These are phyloP conservation scores for Trichoderma endophyticum DNA, from an alignment of 2,329 filamentous ascomycete species.

Conservation along the genomic window DNA sequence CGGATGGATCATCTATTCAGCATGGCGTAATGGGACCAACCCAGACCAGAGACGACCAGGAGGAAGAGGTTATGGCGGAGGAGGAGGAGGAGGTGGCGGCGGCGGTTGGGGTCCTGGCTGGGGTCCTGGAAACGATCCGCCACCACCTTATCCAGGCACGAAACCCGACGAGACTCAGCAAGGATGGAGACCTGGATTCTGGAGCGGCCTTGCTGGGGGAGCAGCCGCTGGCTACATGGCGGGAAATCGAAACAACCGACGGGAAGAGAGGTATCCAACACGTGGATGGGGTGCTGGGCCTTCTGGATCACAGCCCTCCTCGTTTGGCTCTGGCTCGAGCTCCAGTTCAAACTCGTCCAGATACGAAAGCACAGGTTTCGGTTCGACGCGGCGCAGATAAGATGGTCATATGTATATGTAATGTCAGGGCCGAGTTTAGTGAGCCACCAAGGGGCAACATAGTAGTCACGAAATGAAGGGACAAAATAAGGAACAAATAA, in stretches of 20 bases:
- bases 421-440: background rate
- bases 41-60: constrained; percentile 28
- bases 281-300: constrained; percentile 27
- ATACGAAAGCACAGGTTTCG: constrained; percentile 70
- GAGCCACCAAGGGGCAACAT: background rate
- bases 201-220: constrained; percentile 65
- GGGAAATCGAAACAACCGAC: constrained; percentile 25
- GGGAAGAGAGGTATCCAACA: constrained; percentile 30
- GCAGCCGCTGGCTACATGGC: constrained; percentile 66
- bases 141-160: constrained; percentile 44
- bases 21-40: constrained; percentile 30
- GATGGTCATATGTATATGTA: background rate
- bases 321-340: constrained; percentile 24
- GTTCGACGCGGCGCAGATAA: constrained; percentile 61
- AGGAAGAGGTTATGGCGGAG: constrained; percentile 24
- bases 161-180: constrained; percentile 30
- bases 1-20: constrained; percentile 60
- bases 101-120: constrained; percentile 39
- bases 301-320: constrained; percentile 26
- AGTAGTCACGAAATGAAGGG: background rate
- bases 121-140: constrained; percentile 48
- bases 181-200: constrained; percentile 69
- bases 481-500: background rate
- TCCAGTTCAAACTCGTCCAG: constrained; percentile 43
- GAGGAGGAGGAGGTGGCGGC: constrained; percentile 35